These are phyloP conservation scores for Liquidambar formosana DNA, from an alignment of 164 flowering plant genomes.

Conservation along the genomic window DNA sequence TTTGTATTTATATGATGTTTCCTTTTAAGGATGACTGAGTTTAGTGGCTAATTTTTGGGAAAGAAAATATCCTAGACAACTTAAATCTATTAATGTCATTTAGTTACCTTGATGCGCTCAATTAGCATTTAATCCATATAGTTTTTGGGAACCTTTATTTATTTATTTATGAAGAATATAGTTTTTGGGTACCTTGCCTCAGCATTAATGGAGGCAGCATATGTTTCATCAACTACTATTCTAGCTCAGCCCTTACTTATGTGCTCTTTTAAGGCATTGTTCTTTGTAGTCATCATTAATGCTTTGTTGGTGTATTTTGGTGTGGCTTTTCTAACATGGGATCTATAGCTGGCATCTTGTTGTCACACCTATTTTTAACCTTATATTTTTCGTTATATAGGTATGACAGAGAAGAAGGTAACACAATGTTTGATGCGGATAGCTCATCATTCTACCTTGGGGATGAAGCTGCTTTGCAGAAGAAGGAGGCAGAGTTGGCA, in stretches of 20 bases:
- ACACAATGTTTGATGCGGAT: constrained; percentile 64
- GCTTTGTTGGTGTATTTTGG: background rate
- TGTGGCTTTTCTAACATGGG: background rate
- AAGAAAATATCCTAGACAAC: background rate
- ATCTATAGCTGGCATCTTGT: background rate
- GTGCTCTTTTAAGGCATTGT: background rate
- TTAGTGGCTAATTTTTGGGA: background rate
- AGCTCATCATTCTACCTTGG: constrained; percentile 71
- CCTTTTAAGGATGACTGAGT: background rate
- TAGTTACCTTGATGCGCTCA: background rate
- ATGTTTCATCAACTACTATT: background rate
- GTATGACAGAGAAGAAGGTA: constrained; percentile 96
- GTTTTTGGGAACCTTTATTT: background rate
- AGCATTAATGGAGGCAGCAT: background rate
- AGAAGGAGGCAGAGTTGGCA: constrained; percentile 87
- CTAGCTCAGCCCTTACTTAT: background rate
- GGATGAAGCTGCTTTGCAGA: constrained; percentile 78
- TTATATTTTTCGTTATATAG: constrained; percentile 33
- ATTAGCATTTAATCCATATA: background rate
- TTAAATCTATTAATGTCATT: background rate
- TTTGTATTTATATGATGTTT: background rate
- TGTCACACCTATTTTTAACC: background rate
- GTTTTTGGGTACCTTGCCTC: background rate
- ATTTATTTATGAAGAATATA: no score
- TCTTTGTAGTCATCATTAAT: background rate